Conservation (phyloP, 331 rosid genomes). For the Acacia concinna region DNA sequence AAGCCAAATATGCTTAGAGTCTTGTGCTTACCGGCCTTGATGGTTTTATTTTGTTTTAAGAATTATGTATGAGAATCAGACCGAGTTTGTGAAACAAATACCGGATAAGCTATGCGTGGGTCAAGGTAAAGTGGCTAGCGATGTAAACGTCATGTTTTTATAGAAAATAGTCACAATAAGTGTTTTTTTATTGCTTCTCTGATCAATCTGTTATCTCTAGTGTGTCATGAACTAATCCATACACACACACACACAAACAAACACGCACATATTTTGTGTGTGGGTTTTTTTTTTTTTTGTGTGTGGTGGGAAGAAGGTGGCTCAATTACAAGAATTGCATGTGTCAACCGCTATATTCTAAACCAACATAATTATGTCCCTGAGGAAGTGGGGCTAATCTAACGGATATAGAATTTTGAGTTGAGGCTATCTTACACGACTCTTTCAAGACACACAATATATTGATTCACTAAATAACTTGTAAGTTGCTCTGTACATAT, state of each 20-base stretch:
- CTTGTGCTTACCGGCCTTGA: not conserved
- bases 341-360: not conserved
- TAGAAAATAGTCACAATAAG: not conserved
- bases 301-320: too few relatives aligned
- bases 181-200: not conserved
- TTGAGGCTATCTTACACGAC: not conserved
- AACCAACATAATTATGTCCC: not conserved
- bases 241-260: too few relatives aligned
- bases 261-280: too few relatives aligned
- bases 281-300: too few relatives aligned
- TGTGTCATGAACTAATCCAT: conserved; percentile 1
- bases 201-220: not conserved
- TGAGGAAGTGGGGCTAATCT: not conserved
- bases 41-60: not conserved
- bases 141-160: not conserved
- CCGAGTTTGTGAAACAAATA: not conserved
- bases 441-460: not conserved
- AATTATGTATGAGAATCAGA: not conserved
- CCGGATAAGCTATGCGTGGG: not conserved
- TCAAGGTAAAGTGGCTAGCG: not conserved
- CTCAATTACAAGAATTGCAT: not conserved
- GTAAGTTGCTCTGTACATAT: not conserved
- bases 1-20: too few relatives aligned
- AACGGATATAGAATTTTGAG: not conserved
- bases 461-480: not conserved